phyloP scores from a whole-genome alignment of 768 basidiomycete genomes.

The Serendipita indica region DNA sequence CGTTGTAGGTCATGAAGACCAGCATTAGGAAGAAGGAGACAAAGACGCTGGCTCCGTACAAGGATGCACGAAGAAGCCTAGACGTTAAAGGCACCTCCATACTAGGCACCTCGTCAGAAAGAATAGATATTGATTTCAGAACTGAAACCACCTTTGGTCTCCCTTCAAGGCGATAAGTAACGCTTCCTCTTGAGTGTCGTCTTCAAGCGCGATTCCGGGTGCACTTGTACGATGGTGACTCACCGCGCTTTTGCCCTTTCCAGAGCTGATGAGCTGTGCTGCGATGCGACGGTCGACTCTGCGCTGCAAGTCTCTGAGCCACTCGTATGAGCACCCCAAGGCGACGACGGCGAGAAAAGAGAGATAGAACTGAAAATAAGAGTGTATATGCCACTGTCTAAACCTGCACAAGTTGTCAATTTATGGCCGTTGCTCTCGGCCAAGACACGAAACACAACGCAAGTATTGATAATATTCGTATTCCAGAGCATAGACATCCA shows the following conservation, averaged over 20 bases:
- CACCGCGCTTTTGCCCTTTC: slow-evolving; percentile 21
- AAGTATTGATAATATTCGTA: slow-evolving; percentile 58
- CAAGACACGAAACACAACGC: slow-evolving; percentile 36
- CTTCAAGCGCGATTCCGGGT: slow-evolving; percentile 34
- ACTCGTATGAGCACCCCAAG: slow-evolving; percentile 68
- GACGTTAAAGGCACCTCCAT: slow-evolving; percentile 12
- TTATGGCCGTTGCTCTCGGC: not conserved
- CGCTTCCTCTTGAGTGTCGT: slow-evolving; percentile 39
- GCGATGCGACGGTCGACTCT: slow-evolving; percentile 47
- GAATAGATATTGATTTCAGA: not conserved
- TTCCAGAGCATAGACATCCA: slow-evolving; percentile 72
- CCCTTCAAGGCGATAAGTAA: slow-evolving; percentile 15
- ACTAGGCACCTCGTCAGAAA: not conserved
- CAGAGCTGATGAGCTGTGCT: slow-evolving; percentile 26
- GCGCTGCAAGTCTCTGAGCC: slow-evolving; percentile 49
- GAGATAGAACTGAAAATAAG: slow-evolving; percentile 39
- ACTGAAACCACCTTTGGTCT: not conserved
- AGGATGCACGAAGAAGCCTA: slow-evolving; percentile 34
- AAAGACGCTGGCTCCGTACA: slow-evolving; percentile 66
- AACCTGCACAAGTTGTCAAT: slow-evolving; percentile 24
- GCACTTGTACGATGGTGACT: slow-evolving; percentile 26
- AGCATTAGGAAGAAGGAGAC: slow-evolving; percentile 87
- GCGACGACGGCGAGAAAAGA: slow-evolving; percentile 51
- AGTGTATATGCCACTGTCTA: slow-evolving; percentile 56
- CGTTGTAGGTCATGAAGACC: slow-evolving; percentile 95